Evolutionary conservation across 768 basidiomycete species (phyloP).

Genomic region (Russula brevipes): DNA sequence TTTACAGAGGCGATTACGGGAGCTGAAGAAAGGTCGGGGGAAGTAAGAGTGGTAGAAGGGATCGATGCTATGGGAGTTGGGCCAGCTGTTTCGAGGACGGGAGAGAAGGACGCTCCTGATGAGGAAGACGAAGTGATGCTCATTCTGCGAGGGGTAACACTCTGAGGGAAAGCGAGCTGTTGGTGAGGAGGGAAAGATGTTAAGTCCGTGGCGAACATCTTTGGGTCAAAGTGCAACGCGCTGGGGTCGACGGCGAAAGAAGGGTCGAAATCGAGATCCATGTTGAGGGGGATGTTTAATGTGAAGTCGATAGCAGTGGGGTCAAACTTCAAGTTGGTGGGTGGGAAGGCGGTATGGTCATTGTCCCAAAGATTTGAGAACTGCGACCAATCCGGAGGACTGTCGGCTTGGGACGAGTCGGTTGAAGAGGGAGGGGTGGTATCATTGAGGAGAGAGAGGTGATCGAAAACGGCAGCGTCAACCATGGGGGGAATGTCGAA

Average conservation of each 20-base stretch:
- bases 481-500: slow-evolving; percentile 13
- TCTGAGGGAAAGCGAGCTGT: slow-evolving; percentile 21
- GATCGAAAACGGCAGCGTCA: slow-evolving; percentile 4
- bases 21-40: slow-evolving; percentile 36
- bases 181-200: slow-evolving; percentile 17
- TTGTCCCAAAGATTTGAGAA: slow-evolving; percentile 24
- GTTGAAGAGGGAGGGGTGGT: slow-evolving; percentile 14
- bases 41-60: slow-evolving; percentile 4
- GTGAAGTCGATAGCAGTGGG: slow-evolving; percentile 36
- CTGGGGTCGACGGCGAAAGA: slow-evolving; percentile 61
- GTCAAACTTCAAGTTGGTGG: slow-evolving; percentile 16
- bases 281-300: slow-evolving; percentile 38
- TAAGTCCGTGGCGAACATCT: slow-evolving; percentile 29
- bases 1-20: slow-evolving; percentile 23
- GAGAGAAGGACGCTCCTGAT: slow-evolving; percentile 51
- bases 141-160: slow-evolving; percentile 36
- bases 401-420: slow-evolving; percentile 17
- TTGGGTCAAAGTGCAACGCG: slow-evolving; percentile 48
- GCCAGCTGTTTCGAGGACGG: slow-evolving; percentile 40
- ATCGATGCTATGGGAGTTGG: slow-evolving; percentile 25
- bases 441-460: slow-evolving; percentile 6
- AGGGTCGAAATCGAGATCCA: slow-evolving; percentile 61
- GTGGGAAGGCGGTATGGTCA: neutral
- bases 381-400: slow-evolving; percentile 26
- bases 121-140: slow-evolving; percentile 55